Evolutionary conservation across 805 yeast species (phyloP).

Genomic region (Candida chauliodis): DNA sequence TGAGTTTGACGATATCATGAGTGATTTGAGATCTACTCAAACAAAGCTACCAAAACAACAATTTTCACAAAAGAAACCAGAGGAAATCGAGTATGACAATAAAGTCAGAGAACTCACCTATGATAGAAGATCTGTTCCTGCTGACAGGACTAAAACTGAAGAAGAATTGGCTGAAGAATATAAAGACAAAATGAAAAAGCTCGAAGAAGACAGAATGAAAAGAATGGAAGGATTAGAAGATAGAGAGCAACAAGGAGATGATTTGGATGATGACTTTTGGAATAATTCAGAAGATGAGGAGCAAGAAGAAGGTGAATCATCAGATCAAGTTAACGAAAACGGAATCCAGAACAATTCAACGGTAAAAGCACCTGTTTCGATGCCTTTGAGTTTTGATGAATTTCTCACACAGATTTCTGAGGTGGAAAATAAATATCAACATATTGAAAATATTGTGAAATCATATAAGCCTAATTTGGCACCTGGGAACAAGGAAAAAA

Average conservation of each 20-base stretch:
- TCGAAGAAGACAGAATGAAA: slow-evolving; percentile 64
- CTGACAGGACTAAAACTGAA: slow-evolving; percentile 75
- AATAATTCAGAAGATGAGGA: slow-evolving; percentile 47
- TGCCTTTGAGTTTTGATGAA: slow-evolving; percentile 30
- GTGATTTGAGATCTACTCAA: slow-evolving; percentile 37
- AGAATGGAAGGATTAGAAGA: slow-evolving; percentile 74
- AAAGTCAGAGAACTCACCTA: slow-evolving; percentile 63
- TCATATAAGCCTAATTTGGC: slow-evolving; percentile 73
- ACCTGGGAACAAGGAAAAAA: slow-evolving; percentile 74
- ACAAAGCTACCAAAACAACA: slow-evolving; percentile 10
- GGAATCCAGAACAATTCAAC: not conserved
- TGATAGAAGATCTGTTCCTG: slow-evolving; percentile 76
- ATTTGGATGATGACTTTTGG: slow-evolving; percentile 69
- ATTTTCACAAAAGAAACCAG: slow-evolving; percentile 30
- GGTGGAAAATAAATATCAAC: slow-evolving; percentile 31
- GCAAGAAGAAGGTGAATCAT: slow-evolving; percentile 38
- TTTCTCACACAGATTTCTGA: slow-evolving; percentile 30
- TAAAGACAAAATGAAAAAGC: slow-evolving; percentile 53
- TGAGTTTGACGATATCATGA: slow-evolving; percentile 66
- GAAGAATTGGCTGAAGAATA: slow-evolving; percentile 65
- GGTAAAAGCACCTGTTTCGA: slow-evolving; percentile 13
- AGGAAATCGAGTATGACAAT: slow-evolving; percentile 56
- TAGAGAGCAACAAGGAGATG: slow-evolving; percentile 60
- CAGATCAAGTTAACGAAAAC: not conserved
- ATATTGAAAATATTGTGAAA: slow-evolving; percentile 54